Evolutionary conservation across 1,139 yeast species (phyloP).

Genomic region (Blastobotrys serpentis): DNA sequence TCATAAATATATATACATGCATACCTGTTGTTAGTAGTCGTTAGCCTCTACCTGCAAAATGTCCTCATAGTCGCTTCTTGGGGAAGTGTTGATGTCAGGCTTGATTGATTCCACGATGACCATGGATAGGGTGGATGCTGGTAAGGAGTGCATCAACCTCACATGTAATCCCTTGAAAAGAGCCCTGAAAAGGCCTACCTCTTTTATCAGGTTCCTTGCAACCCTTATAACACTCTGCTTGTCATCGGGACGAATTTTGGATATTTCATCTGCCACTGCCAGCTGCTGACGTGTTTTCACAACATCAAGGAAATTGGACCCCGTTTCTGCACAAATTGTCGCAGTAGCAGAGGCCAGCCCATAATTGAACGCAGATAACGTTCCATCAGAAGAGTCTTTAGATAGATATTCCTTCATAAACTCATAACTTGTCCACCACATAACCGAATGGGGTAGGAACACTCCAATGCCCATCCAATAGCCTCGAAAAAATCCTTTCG

Average conservation of each 20-base stretch:
- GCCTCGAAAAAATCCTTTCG: conserved; percentile 41
- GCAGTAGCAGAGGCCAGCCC: conserved; percentile 40
- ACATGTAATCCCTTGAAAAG: conserved; percentile 37
- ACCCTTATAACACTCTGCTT: conserved; percentile 32
- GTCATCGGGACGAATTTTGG: conserved; percentile 37
- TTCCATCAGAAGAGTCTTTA: not conserved
- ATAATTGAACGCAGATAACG: conserved; percentile 30
- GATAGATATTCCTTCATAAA: conserved; percentile 18
- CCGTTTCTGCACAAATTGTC: conserved; percentile 34
- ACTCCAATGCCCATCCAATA: conserved; percentile 41
- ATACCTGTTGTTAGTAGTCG: too few relatives aligned
- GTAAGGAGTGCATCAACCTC: conserved; percentile 37
- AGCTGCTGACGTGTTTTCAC: conserved; percentile 43
- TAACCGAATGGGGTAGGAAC: conserved; percentile 37
- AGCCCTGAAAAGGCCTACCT: conserved; percentile 36
- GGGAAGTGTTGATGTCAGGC: conserved; percentile 1
- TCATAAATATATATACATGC: too few relatives aligned
- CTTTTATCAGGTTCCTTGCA: conserved; percentile 36
- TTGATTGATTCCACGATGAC: conserved; percentile 34
- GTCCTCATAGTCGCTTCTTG: too few relatives aligned
- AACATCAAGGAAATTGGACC: conserved; percentile 40
- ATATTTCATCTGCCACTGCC: conserved; percentile 38
- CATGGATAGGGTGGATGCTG: conserved; percentile 39
- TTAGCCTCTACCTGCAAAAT: too few relatives aligned
- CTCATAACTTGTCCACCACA: conserved; percentile 40